A percentile compares a stretch with the other conserved stretches of the same genome.
phyloP scores from a whole-genome alignment of 2,329 filamentous ascomycete genomes.

The Westerdykella ornata region DNA sequence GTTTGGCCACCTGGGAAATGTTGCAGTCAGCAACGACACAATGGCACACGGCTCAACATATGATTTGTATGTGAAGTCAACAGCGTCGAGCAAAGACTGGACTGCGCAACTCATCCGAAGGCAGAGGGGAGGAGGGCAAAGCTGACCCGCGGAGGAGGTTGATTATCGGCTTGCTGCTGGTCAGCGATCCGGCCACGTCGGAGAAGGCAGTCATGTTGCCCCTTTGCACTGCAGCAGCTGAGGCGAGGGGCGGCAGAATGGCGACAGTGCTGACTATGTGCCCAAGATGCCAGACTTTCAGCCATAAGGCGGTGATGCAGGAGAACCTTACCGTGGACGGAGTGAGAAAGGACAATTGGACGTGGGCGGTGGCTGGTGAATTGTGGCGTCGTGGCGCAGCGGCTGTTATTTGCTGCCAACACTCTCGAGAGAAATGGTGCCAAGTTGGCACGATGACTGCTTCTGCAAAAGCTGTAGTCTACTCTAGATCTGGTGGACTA shows the following conservation, averaged over 20 bases:
- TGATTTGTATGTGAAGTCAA: no score
- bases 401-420: background rate
- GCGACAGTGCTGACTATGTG: no score
- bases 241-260: background rate
- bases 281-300: constrained; percentile 1
- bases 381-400: constrained; percentile 1
- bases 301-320: no score
- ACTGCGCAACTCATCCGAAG: no score
- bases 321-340: no score
- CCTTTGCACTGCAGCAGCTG: constrained; percentile 2
- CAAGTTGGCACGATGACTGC: no score
- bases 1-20: constrained; percentile 62
- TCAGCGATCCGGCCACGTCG: constrained; percentile 24
- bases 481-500: no score
- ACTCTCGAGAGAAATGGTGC: background rate
- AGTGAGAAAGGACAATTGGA: background rate
- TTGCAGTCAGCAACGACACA: constrained; percentile 34
- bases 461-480: no score
- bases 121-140: background rate
- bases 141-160: constrained; percentile 28
- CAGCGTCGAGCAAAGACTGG: no score
- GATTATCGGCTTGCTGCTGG: constrained; percentile 29
- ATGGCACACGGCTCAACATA: no score
- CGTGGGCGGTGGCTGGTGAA: background rate
- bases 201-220: constrained; percentile 23